Conservation (phyloP, 1,284 basidiomycete species). For the Puccinia novopanici region DNA sequence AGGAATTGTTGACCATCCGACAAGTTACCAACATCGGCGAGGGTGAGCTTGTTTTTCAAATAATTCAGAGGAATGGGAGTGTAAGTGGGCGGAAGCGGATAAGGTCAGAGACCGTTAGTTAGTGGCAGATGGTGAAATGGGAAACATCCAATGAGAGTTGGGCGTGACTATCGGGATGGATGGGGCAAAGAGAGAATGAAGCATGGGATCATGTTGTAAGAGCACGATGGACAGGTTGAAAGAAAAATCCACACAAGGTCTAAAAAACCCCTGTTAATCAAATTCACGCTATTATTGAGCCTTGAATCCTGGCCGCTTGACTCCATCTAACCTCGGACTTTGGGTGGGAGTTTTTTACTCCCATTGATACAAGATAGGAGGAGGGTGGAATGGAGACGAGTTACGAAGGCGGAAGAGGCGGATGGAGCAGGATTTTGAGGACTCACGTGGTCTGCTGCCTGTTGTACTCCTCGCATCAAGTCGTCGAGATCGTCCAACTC, state of each 20-base stretch:
- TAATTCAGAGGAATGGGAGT: too few relatives aligned
- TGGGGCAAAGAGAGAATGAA: neutral
- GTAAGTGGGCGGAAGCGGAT: neutral
- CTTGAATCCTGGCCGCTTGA: too few relatives aligned
- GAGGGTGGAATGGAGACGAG: neutral
- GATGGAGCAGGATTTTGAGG: neutral
- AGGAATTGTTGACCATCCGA: conserved; percentile 31
- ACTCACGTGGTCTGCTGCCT: conserved; percentile 50
- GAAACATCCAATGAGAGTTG: conserved; percentile 19
- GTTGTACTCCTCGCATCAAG: conserved; percentile 41
- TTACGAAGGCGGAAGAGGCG: neutral
- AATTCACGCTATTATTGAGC: neutral
- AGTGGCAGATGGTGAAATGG: neutral
- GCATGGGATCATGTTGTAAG: neutral
- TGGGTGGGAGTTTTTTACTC: neutral
- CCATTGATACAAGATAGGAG: too few relatives aligned
- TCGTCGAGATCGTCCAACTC: conserved; percentile 44
- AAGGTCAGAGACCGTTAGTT: neutral
- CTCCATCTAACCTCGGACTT: too few relatives aligned
- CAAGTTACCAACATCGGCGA: conserved; percentile 48
- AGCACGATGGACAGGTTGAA: neutral
- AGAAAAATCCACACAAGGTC: too few relatives aligned
- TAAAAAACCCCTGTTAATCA: too few relatives aligned
- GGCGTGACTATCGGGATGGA: neutral
- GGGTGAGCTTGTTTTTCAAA: conserved; percentile 48